Percentiles rank a stretch among this genome's conserved stretches.
Evolutionary conservation across 345 rosid genomes (phyloP).

Genomic region (Salix koriyanagi): DNA sequence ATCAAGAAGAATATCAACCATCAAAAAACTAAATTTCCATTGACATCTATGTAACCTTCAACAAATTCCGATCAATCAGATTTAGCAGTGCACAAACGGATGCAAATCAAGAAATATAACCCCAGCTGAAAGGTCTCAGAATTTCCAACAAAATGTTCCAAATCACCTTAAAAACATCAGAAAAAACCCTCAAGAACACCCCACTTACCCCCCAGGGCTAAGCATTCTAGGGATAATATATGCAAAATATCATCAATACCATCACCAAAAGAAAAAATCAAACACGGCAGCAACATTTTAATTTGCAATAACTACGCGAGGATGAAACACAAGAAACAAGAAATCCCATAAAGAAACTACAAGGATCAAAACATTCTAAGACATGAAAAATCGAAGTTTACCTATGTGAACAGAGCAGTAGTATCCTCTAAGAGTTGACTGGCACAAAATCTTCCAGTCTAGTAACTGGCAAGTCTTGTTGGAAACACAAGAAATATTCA

Average conservation of each 20-base stretch:
- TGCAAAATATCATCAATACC: background rate
- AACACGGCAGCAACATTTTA: background rate
- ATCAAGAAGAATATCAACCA: background rate
- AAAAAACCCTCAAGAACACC: background rate
- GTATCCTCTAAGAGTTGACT: background rate
- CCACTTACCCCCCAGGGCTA: background rate
- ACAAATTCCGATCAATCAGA: background rate
- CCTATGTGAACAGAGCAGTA: background rate
- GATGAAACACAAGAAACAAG: background rate
- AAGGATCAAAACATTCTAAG: background rate
- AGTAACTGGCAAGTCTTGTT: background rate
- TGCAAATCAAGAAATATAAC: background rate
- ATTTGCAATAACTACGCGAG: background rate
- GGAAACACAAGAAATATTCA: constrained; percentile 10
- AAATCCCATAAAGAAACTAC: background rate
- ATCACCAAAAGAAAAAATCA: background rate
- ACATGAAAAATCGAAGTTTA: background rate
- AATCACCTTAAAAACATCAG: background rate
- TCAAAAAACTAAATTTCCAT: background rate
- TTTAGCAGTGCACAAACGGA: background rate
- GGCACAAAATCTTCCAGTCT: constrained; percentile 19
- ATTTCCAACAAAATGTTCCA: background rate
- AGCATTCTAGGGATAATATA: background rate
- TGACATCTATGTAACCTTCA: background rate
- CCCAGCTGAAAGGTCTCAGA: background rate